Percentiles rank a stretch among this genome's conserved stretches.
Conservation (phyloP, 768 basidiomycete genomes). For the Leccinum rimulosum region DNA sequence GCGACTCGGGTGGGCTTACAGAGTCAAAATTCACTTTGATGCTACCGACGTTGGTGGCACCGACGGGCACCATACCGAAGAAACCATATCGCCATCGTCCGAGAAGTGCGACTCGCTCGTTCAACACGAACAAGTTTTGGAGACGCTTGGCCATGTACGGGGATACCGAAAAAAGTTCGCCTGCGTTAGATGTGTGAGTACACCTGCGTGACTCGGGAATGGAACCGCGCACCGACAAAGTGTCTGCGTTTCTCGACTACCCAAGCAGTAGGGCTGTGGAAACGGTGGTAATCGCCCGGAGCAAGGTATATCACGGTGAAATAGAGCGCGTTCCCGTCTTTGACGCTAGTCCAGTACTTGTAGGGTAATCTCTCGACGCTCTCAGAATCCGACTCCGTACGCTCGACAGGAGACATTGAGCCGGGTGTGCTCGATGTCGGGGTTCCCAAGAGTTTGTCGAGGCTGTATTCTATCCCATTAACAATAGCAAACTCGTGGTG, state of each 20-base stretch:
- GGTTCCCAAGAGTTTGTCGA: constrained; percentile 83
- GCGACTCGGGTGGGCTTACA: constrained; percentile 35
- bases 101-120: constrained; percentile 93
- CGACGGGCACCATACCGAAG: constrained; percentile 97
- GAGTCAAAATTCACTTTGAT: constrained; percentile 96
- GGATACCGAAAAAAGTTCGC: constrained; percentile 93
- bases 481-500: constrained; percentile 93
- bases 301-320: constrained; percentile 97
- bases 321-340: constrained; percentile 80
- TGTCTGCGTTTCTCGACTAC: constrained; percentile 95
- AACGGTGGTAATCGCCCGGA: constrained; percentile 97
- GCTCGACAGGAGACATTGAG: constrained; percentile 30
- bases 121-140: constrained; percentile 93
- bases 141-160: constrained; percentile 93
- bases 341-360: constrained; percentile 59
- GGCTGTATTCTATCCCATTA: constrained; percentile 94
- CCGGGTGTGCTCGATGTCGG: constrained; percentile 41
- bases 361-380: constrained; percentile 33
- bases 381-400: constrained; percentile 20
- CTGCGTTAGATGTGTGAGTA: constrained; percentile 34
- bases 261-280: constrained; percentile 95
- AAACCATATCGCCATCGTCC: constrained; percentile 95
- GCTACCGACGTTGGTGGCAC: constrained; percentile 96
- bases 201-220: not conserved
- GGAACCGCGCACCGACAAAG: constrained; percentile 70